A percentile compares a stretch with the other conserved stretches of the same genome.
phyloP scores from a whole-genome alignment of 202 grass and related monocot species.

The Miscanthus sacchariflorus region DNA sequence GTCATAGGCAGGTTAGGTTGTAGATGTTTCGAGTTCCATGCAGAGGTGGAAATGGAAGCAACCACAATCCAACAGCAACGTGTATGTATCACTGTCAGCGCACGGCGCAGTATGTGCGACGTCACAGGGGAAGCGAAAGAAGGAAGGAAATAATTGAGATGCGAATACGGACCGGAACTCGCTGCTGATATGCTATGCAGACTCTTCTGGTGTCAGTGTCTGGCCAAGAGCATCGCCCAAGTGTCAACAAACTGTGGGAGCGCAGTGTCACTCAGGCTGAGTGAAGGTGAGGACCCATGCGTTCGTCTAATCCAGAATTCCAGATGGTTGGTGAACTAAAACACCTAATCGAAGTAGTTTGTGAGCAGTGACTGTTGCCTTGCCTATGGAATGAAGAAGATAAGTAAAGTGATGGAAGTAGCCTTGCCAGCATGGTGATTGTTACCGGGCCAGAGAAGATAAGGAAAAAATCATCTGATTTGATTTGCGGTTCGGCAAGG shows the following conservation, averaged over 20 bases:
- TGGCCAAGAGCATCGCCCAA: slow-evolving; percentile 11
- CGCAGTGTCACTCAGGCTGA: too few species aligned
- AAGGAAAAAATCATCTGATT: too few species aligned
- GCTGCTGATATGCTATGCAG: neutral
- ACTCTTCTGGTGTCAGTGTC: neutral
- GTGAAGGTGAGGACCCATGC: neutral
- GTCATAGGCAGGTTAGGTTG: neutral
- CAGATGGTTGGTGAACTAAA: slow-evolving; percentile 5
- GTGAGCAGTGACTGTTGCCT: neutral
- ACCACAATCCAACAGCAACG: neutral
- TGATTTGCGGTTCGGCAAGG: neutral
- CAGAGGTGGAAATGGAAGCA: neutral
- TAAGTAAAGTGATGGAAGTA: neutral
- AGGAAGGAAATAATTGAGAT: neutral
- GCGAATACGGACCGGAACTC: neutral
- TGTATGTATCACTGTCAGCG: neutral
- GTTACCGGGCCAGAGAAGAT: neutral
- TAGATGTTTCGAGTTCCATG: neutral
- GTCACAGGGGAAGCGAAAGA: neutral
- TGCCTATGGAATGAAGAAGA: neutral
- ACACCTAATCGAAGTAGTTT: neutral
- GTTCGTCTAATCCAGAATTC: neutral
- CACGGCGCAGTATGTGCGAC: neutral
- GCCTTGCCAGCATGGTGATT: neutral
- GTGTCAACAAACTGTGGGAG: neutral